These are phyloP conservation scores for Helicosporidium sp. DNA, from an alignment of 139 green algal species.

Conservation along the genomic window DNA sequence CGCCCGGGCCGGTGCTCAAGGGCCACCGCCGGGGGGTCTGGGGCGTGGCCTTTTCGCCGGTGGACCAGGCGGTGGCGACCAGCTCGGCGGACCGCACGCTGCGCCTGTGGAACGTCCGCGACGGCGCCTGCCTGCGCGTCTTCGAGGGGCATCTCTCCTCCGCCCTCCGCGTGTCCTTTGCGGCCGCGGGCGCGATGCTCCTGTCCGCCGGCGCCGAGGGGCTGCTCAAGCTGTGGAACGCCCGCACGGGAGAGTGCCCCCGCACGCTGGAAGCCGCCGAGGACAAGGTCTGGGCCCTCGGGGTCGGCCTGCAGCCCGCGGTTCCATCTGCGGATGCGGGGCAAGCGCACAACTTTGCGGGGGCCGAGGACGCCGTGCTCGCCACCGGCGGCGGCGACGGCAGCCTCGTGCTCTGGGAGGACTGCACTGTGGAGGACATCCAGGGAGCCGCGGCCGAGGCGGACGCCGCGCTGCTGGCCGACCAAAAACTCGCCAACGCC, in stretches of 20 bases:
- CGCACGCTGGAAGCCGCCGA: constrained; percentile 83
- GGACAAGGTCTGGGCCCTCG: constrained; percentile 70
- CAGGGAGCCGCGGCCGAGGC: constrained; percentile 24
- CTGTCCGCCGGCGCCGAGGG: constrained; percentile 73
- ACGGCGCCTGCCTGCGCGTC: constrained; percentile 66
- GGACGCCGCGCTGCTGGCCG: constrained; percentile 30
- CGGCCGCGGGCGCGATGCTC: constrained; percentile 58
- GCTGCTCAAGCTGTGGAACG: constrained; percentile 83
- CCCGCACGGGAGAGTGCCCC: constrained; percentile 48
- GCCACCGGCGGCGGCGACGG: constrained; percentile 63
- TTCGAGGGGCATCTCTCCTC: constrained; percentile 77
- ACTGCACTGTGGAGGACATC: constrained; percentile 43
- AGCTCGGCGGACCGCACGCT: constrained; percentile 63
- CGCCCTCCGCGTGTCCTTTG: constrained; percentile 60
- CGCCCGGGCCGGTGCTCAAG: constrained; percentile 27
- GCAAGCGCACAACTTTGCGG: too few species aligned
- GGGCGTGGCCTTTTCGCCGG: constrained; percentile 69
- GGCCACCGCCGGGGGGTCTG: constrained; percentile 90
- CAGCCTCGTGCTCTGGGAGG: constrained; percentile 57
- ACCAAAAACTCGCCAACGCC: constrained; percentile 67
- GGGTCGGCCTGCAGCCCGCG: too few species aligned
- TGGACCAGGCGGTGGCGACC: constrained; percentile 45
- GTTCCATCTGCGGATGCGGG: too few species aligned
- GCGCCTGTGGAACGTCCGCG: constrained; percentile 64
- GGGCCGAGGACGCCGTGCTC: constrained; percentile 17